phyloP scores from a whole-genome alignment of 2,329 filamentous ascomycete genomes.

The Phaeomoniella chlamydospora region DNA sequence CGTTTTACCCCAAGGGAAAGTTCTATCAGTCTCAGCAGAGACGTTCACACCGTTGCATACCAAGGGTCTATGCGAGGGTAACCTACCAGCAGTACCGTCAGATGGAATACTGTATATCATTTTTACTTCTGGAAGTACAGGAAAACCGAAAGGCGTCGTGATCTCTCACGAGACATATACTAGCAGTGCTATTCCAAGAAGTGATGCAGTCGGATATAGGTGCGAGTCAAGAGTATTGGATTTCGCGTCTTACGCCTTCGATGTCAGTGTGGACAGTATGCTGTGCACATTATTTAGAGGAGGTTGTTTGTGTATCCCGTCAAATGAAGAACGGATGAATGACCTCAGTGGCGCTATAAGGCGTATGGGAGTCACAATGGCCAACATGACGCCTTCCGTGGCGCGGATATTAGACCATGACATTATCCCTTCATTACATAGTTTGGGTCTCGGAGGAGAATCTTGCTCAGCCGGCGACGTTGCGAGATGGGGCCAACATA shows the following conservation, averaged over 20 bases:
- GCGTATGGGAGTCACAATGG: slow-evolving; percentile 30
- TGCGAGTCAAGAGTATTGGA: slow-evolving; percentile 19
- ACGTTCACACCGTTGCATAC: background rate
- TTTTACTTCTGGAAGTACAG: slow-evolving; percentile 43
- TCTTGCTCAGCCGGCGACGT: slow-evolving; percentile 14
- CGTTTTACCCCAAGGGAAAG: too few species aligned
- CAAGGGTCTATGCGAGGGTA: too few species aligned
- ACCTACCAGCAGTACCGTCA: background rate
- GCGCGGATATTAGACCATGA: slow-evolving; percentile 21
- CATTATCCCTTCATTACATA: slow-evolving; percentile 19
- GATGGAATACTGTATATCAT: slow-evolving; percentile 42
- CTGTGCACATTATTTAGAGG: slow-evolving; percentile 23
- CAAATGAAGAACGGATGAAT: slow-evolving; percentile 26
- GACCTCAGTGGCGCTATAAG: slow-evolving; percentile 29
- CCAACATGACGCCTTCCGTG: slow-evolving; percentile 39
- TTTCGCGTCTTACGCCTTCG: slow-evolving; percentile 30
- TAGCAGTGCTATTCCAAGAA: slow-evolving; percentile 36
- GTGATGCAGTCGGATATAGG: too few species aligned
- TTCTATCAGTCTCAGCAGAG: background rate
- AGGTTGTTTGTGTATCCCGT: slow-evolving; percentile 32
- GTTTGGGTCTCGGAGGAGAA: slow-evolving; percentile 20
- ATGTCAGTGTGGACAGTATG: slow-evolving; percentile 25
- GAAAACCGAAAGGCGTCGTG: slow-evolving; percentile 45
- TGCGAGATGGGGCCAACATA: slow-evolving; percentile 16
- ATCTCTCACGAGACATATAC: slow-evolving; percentile 47